Evolutionary conservation across 2,329 filamentous ascomycete genomes (phyloP).

Genomic region (Myriosclerotinia duriaeana): DNA sequence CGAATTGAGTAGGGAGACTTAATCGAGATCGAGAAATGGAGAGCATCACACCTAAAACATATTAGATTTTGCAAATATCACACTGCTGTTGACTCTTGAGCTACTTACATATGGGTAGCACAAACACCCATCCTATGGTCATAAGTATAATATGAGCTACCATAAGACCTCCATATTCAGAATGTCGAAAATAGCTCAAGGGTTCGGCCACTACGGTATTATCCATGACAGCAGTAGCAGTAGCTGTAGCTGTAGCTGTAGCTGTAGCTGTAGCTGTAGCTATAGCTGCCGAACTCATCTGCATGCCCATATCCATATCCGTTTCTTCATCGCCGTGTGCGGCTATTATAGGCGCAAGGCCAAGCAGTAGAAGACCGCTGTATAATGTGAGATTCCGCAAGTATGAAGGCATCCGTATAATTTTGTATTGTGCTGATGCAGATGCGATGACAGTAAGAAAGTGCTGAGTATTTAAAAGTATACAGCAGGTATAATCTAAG

Average conservation of each 20-base stretch:
- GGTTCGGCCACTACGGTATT: constrained; percentile 34
- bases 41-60: constrained; percentile 63
- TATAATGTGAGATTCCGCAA: constrained; percentile 6
- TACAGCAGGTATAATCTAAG: neutral
- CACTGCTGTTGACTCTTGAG: neutral
- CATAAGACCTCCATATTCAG: constrained; percentile 44
- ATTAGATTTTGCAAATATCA: neutral
- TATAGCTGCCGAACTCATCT: constrained; percentile 19
- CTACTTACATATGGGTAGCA: constrained; percentile 65
- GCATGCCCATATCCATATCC: constrained; percentile 35
- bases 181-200: constrained; percentile 45
- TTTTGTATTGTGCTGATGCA: neutral
- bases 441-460: neutral
- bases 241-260: too few species aligned
- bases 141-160: constrained; percentile 66
- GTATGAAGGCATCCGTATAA: constrained; percentile 19
- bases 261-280: too few species aligned
- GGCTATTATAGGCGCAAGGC: constrained; percentile 19
- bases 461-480: neutral
- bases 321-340: constrained; percentile 32
- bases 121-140: constrained; percentile 66
- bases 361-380: constrained; percentile 24
- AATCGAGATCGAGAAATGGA: constrained; percentile 77
- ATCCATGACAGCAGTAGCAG: constrained; percentile 1
- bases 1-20: constrained; percentile 66